Evolutionary conservation across 805 yeast species (phyloP).

Genomic region (Cyberlindnera misumaiensis): DNA sequence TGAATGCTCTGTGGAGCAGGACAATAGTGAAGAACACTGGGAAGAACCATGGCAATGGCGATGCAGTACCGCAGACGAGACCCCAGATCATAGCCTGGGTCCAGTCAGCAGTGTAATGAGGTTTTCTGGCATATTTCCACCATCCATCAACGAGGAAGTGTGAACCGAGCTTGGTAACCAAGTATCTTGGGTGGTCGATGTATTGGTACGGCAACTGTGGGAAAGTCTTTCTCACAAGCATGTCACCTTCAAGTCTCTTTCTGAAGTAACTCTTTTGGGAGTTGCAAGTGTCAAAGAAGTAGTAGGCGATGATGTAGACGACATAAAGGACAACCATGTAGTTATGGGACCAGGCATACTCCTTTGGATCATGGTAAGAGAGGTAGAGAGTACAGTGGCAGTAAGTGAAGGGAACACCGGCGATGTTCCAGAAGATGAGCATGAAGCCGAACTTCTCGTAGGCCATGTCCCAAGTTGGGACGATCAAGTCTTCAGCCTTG

Average conservation of each 20-base stretch:
- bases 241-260: slow-evolving; percentile 75
- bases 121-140: slow-evolving; percentile 89
- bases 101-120: slow-evolving; percentile 93
- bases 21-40: slow-evolving; percentile 86
- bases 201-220: slow-evolving; percentile 87
- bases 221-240: slow-evolving; percentile 72
- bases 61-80: slow-evolving; percentile 76
- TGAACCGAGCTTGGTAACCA: slow-evolving; percentile 81
- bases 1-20: slow-evolving; percentile 77
- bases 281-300: slow-evolving; percentile 90
- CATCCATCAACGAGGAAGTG: slow-evolving; percentile 87
- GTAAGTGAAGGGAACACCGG: slow-evolving; percentile 98
- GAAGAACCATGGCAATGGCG: slow-evolving; percentile 95
- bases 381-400: slow-evolving; percentile 87
- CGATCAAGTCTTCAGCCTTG: slow-evolving; percentile 95
- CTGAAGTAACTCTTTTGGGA: slow-evolving; percentile 94
- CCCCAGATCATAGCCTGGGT: slow-evolving; percentile 89
- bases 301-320: slow-evolving; percentile 64
- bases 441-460: slow-evolving; percentile 99
- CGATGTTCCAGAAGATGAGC: slow-evolving; percentile 98
- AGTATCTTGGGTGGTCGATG: slow-evolving; percentile 76
- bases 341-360: slow-evolving; percentile 63
- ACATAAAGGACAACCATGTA: slow-evolving; percentile 55
- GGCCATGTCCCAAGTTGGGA: slow-evolving; percentile 99
- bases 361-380: slow-evolving; percentile 75